Conservation (phyloP, 2,329 filamentous ascomycete species). For the Paecilomyces sp. region DNA sequence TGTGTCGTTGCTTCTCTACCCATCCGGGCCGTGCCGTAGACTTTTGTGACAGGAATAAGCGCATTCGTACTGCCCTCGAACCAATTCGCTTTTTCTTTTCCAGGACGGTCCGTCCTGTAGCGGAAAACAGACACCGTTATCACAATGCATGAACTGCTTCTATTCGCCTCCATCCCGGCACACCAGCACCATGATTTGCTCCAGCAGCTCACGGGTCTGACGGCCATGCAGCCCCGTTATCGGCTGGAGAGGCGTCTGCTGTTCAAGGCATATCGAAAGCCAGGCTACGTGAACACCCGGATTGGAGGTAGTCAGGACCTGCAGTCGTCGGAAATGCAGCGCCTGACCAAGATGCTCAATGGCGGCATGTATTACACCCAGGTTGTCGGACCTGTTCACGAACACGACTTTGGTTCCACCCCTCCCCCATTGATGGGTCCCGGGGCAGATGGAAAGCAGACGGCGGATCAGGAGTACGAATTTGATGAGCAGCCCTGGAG, state of each 20-base stretch:
- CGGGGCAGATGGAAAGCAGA: slow-evolving; percentile 15
- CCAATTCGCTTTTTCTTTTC: neutral
- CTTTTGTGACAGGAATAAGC: neutral
- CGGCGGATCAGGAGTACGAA: slow-evolving; percentile 16
- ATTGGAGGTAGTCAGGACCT: slow-evolving; percentile 40
- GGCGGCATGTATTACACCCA: slow-evolving; percentile 50
- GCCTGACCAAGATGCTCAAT: slow-evolving; percentile 40
- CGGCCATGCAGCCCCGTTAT: slow-evolving; percentile 53
- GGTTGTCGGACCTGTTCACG: slow-evolving; percentile 39
- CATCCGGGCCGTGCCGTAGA: neutral
- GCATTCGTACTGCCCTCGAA: neutral
- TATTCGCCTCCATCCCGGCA: slow-evolving; percentile 52
- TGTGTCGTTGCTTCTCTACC: neutral
- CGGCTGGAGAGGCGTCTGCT: slow-evolving; percentile 50
- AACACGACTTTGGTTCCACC: slow-evolving; percentile 27
- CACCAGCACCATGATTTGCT: slow-evolving; percentile 54
- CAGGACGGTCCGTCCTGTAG: neutral
- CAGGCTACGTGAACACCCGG: slow-evolving; percentile 30
- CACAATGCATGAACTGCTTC: slow-evolving; percentile 55
- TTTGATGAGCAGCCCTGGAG: slow-evolving; percentile 35
- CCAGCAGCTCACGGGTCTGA: slow-evolving; percentile 54
- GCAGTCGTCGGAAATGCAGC: slow-evolving; percentile 36
- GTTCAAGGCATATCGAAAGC: slow-evolving; percentile 49
- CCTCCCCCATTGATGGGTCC: slow-evolving; percentile 12
- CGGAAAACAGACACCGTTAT: neutral